Conservation (phyloP, 371 early-diverging fungal species). For the Lichtheimia corymbifera region DNA sequence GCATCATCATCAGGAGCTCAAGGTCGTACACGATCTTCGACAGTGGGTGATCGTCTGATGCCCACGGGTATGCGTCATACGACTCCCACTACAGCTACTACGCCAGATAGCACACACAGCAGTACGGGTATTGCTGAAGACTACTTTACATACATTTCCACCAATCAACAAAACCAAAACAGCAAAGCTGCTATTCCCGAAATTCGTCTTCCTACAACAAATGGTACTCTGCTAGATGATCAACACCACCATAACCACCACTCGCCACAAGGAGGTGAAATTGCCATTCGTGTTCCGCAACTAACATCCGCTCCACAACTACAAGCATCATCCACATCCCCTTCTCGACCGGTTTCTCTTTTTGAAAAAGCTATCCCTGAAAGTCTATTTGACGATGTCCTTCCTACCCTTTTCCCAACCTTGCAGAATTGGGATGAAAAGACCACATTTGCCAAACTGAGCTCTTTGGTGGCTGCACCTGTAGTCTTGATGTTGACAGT, state of each 20-base stretch:
- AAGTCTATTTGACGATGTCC: conserved; percentile 11
- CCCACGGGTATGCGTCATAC: neutral
- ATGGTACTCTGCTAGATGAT: conserved; percentile 6
- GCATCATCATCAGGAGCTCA: conserved; percentile 1
- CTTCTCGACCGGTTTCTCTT: neutral
- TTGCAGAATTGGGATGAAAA: conserved; percentile 53
- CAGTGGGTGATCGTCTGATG: conserved; percentile 7
- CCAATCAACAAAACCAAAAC: conserved; percentile 16
- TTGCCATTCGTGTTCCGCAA: neutral
- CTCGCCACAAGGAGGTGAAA: neutral
- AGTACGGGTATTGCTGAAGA: conserved; percentile 22
- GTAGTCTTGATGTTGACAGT: conserved; percentile 56
- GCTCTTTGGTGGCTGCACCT: conserved; percentile 59
- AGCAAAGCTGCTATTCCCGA: conserved; percentile 2
- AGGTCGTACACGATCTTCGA: conserved; percentile 17
- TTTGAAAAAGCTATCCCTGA: neutral
- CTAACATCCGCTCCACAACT: neutral
- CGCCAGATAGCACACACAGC: conserved; percentile 15
- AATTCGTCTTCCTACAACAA: neutral
- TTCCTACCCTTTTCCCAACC: conserved; percentile 53
- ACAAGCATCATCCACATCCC: neutral
- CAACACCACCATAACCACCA: neutral
- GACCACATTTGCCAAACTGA: conserved; percentile 51
- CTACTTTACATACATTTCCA: conserved; percentile 27
- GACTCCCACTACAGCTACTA: conserved; percentile 1